These are phyloP conservation scores for Gremmenia infestans DNA, from an alignment of 2,329 filamentous ascomycete species.

Conservation along the genomic window DNA sequence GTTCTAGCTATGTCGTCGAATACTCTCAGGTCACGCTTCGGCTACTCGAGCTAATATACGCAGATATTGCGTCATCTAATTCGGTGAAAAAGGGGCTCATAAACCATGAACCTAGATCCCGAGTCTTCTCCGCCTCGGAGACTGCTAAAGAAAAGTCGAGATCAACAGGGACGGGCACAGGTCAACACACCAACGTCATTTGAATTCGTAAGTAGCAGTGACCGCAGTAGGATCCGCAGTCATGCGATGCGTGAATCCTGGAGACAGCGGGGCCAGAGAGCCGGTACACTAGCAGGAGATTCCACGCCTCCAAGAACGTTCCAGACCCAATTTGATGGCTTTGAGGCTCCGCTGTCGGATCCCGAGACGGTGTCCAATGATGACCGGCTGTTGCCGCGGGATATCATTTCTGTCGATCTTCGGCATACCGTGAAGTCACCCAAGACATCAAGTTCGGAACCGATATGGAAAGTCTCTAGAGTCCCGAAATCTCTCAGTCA, in stretches of 20 bases:
- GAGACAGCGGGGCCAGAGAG: slow-evolving; percentile 27
- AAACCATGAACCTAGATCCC: background rate
- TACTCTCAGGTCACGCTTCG: too few relatives aligned
- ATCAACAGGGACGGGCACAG: background rate
- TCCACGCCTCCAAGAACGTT: slow-evolving; percentile 1
- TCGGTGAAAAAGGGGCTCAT: too few relatives aligned
- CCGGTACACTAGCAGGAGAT: background rate
- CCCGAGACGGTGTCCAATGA: background rate
- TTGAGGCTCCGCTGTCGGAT: background rate
- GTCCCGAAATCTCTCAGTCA: background rate
- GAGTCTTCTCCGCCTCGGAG: background rate
- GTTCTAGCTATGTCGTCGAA: too few relatives aligned
- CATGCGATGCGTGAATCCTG: slow-evolving; percentile 37
- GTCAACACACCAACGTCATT: background rate
- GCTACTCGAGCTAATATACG: too few relatives aligned
- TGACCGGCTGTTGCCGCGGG: background rate
- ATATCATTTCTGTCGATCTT: background rate
- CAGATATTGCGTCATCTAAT: too few relatives aligned
- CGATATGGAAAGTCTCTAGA: background rate
- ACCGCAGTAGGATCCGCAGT: slow-evolving; percentile 26
- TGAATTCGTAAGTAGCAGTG: slow-evolving; percentile 22
- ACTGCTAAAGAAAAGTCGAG: background rate
- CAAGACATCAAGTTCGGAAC: background rate
- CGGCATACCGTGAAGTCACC: background rate
- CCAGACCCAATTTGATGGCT: background rate